Conservation (phyloP, 352 stramenopile species). For the Phytophthora quininea region DNA sequence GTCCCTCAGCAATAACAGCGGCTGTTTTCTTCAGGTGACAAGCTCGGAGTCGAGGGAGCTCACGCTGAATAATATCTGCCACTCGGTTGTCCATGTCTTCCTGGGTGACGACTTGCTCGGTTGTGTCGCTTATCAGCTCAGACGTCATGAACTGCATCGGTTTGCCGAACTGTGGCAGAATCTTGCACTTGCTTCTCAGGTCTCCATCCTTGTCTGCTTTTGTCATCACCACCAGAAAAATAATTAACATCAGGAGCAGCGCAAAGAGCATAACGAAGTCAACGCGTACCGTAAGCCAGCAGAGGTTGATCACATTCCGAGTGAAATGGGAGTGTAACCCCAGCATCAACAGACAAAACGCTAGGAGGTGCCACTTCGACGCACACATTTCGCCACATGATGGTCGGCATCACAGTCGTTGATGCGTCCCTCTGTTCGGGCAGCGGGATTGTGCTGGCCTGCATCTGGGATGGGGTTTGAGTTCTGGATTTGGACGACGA, state of each 20-base stretch:
- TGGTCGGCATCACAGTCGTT: slow-evolving; percentile 55
- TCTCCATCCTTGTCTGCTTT: slow-evolving; percentile 47
- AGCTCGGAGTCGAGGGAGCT: slow-evolving; percentile 49
- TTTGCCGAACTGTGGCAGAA: slow-evolving; percentile 56
- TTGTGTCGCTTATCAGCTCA: slow-evolving; percentile 4
- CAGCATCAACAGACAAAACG: slow-evolving; percentile 32
- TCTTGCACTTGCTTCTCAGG: slow-evolving; percentile 51
- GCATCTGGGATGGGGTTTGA: neutral
- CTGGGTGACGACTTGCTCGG: slow-evolving; percentile 30
- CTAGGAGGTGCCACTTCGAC: slow-evolving; percentile 43
- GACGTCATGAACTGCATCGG: slow-evolving; percentile 38
- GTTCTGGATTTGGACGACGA: slow-evolving; percentile 24
- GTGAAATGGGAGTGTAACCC: slow-evolving; percentile 27
- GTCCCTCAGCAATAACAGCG: slow-evolving; percentile 52
- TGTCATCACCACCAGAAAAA: slow-evolving; percentile 4
- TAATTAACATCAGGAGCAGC: neutral
- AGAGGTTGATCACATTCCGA: slow-evolving; percentile 42
- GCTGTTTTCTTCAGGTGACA: slow-evolving; percentile 61
- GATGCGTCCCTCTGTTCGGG: slow-evolving; percentile 29
- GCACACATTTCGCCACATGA: slow-evolving; percentile 49
- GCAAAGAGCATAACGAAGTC: neutral
- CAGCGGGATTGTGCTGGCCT: neutral
- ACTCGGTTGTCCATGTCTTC: slow-evolving; percentile 58
- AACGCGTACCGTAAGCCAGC: slow-evolving; percentile 47
- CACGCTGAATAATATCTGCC: slow-evolving; percentile 42